Evolutionary conservation across 2,329 filamentous ascomycete species (phyloP), one percentile per base, ranked within the genome.

Genomic region (Alternaria metachromatica): DNA sequence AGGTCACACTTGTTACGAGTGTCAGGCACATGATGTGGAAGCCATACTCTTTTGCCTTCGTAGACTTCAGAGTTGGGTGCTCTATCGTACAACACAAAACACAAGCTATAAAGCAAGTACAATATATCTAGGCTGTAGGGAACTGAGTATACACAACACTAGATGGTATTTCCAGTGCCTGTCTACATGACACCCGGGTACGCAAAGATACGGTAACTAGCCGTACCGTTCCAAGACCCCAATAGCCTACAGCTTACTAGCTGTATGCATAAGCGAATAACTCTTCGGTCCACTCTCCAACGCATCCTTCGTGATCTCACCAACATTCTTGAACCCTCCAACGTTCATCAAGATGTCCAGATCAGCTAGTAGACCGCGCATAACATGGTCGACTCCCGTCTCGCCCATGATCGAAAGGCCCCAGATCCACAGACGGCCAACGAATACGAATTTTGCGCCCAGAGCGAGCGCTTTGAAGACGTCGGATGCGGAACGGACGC

Each of bases 321-420:
- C 78, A 3, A 89, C 75, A 43, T 80, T 83, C 51, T 84, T 84
- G 64, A 85, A 87, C 0, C 88, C 87, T 18, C 82, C 85, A 2
- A 88, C 85, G 53, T 86, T 87, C 84, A 90, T 86, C 61, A 88
- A 63, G 46, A 89, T 89, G 72, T 90, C 87, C 33, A 90, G 83
- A 58, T 90, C 88, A 0, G 87, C 87, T 55, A 90, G 75, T 25
- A 90, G 73, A n/a, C 82, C 82, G 77, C 87, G 87, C 82, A 90
- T 85, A 8, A 90, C 86, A 77, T 90, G 88, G 1, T 86, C 77
- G 1, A 90, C 87, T 1, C 88, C 88, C 28, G 84, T 78, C 73
- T 90, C 87, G 11, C 88, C 88, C 76, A 85, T 86, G 59, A 89
- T 88, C 44, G 83, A 83, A 10, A 90, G 72, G 0, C 85, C 87